Conservation (phyloP, 2,329 filamentous ascomycete species). For the Dactylella cylindrospora region DNA sequence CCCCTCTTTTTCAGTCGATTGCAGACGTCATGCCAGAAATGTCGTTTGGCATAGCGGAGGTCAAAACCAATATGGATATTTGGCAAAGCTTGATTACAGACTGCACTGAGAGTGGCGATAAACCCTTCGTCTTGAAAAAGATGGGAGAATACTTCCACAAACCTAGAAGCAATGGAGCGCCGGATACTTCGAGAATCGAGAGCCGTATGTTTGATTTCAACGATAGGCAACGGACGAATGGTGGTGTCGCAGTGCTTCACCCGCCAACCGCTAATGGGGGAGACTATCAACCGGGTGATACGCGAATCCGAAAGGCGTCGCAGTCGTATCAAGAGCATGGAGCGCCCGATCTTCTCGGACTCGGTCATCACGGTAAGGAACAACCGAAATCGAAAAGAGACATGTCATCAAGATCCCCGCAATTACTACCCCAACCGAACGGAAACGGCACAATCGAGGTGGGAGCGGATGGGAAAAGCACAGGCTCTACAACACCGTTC, state of each 20-base stretch:
- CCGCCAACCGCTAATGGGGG: conserved; percentile 29
- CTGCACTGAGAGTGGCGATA: conserved; percentile 42
- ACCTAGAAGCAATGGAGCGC: conserved; percentile 20
- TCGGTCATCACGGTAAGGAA: conserved; percentile 44
- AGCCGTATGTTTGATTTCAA: conserved; percentile 19
- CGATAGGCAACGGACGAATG: conserved; percentile 28
- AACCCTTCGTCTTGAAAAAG: conserved; percentile 40
- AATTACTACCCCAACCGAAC: conserved; percentile 40
- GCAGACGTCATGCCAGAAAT: conserved; percentile 82
- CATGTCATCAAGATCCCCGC: conserved; percentile 25
- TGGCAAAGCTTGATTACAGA: conserved; percentile 71
- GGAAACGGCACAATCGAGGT: conserved; percentile 30
- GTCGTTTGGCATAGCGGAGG: conserved; percentile 78
- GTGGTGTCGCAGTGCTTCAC: conserved; percentile 16
- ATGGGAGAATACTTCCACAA: conserved; percentile 30
- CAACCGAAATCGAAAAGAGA: conserved; percentile 23
- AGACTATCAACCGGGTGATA: conserved; percentile 26
- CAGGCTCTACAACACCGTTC: conserved; percentile 45
- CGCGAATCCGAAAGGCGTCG: conserved; percentile 35
- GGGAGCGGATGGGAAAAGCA: conserved; percentile 43
- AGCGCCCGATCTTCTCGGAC: conserved; percentile 41
- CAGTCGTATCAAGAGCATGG: conserved; percentile 41
- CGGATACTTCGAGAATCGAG: conserved; percentile 19
- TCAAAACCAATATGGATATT: conserved; percentile 71
- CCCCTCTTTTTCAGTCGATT: conserved; percentile 85